These are phyloP conservation scores for Fistulifera solaris DNA, from an alignment of 108 stramenopile species.

Conservation along the genomic window DNA sequence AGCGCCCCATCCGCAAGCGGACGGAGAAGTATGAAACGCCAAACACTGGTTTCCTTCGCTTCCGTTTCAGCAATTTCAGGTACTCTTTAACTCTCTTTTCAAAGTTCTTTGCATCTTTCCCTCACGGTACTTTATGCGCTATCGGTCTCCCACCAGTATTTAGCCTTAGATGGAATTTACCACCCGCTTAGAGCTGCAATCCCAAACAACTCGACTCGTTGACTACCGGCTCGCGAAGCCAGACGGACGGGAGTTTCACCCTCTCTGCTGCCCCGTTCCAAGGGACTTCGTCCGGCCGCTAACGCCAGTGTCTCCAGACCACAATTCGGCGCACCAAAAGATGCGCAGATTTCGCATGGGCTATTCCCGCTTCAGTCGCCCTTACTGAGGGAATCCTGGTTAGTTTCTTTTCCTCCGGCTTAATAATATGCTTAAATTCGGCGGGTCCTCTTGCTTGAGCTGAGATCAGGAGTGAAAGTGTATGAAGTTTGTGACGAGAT, in stretches of 20 bases:
- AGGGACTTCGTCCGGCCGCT: constrained; percentile 75
- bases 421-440: constrained; percentile 98
- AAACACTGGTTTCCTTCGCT: constrained; percentile 89
- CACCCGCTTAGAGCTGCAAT: constrained; percentile 92
- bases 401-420: constrained; percentile 96
- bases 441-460: constrained; percentile 87
- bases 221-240: constrained; percentile 51
- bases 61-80: constrained; percentile 97
- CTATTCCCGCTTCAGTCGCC: constrained; percentile 94
- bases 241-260: constrained; percentile 92
- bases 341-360: constrained; percentile 76
- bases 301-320: constrained; percentile 65
- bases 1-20: constrained; percentile 53
- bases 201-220: constrained; percentile 94
- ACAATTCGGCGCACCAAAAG: constrained; percentile 80
- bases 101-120: constrained; percentile 94
- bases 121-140: constrained; percentile 94
- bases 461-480: constrained; percentile 41
- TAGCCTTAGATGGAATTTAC: constrained; percentile 96
- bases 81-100: constrained; percentile 98
- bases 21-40: constrained; percentile 38
- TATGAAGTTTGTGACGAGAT: too few relatives aligned
- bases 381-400: constrained; percentile 93
- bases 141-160: constrained; percentile 93
- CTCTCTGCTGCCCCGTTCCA: constrained; percentile 87